phyloP scores from a whole-genome alignment of 805 yeast genomes.

The Yamadazyma kitorensis region DNA sequence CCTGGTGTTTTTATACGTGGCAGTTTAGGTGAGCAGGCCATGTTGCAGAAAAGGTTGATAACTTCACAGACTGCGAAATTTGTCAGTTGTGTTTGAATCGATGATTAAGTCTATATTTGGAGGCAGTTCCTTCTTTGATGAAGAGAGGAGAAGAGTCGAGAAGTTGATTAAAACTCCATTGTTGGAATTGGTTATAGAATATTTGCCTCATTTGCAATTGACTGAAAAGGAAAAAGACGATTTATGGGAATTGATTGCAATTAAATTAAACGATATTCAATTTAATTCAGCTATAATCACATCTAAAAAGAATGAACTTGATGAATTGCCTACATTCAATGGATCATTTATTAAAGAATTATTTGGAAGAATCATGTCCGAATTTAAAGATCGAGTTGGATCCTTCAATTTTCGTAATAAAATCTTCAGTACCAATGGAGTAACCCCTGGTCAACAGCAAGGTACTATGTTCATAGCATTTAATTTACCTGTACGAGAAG shows the following conservation, averaged over 20 bases:
- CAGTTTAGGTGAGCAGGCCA: no score
- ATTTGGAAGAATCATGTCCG: conserved; percentile 15
- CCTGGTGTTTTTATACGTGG: no score
- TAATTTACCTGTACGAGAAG: conserved; percentile 14
- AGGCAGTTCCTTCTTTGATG: conserved; percentile 23
- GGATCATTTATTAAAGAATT: conserved; percentile 23
- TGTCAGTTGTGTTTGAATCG: no score
- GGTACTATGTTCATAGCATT: conserved; percentile 11
- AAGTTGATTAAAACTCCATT: conserved; percentile 24
- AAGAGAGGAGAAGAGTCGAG: conserved; percentile 22
- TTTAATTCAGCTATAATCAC: conserved; percentile 14
- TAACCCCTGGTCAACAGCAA: conserved; percentile 1
- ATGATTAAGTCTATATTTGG: conserved; percentile 6
- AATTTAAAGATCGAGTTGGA: conserved; percentile 11
- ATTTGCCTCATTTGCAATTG: conserved; percentile 32
- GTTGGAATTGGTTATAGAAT: conserved; percentile 24
- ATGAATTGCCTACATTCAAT: conserved; percentile 24
- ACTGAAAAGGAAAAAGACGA: conserved; percentile 22
- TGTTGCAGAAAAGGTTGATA: no score
- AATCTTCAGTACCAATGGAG: conserved; percentile 7
- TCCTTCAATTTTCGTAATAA: conserved; percentile 7
- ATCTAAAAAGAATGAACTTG: conserved; percentile 8
- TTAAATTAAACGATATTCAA: conserved; percentile 22
- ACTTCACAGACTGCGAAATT: neutral
- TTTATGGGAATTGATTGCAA: conserved; percentile 35